A percentile compares a stretch with the other conserved stretches of the same genome.
Evolutionary conservation across 2,329 filamentous ascomycete species (phyloP).

Genomic region (Alternaria postmessia): DNA sequence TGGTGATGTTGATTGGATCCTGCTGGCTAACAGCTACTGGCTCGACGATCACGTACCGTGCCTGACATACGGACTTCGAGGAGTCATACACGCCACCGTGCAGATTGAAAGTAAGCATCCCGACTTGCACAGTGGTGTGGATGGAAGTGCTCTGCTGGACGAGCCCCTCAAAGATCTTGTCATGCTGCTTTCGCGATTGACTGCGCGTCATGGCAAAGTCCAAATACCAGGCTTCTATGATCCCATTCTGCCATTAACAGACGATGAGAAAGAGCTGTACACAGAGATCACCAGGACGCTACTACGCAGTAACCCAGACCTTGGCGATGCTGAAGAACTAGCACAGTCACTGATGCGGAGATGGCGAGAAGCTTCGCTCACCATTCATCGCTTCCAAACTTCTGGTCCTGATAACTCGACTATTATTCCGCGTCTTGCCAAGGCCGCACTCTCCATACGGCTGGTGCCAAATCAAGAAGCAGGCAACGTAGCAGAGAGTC

Average conservation of each 20-base stretch:
- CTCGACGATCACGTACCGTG: constrained; percentile 95
- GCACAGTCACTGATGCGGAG: constrained; percentile 88
- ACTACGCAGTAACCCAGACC: constrained; percentile 73
- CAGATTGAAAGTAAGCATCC: constrained; percentile 85
- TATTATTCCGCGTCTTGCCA: constrained; percentile 88
- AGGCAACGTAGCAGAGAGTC: constrained; percentile 72
- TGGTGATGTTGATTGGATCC: constrained; percentile 89
- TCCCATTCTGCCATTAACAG: constrained; percentile 75
- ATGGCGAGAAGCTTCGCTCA: constrained; percentile 94
- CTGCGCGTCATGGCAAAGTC: constrained; percentile 80
- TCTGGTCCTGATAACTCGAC: constrained; percentile 89
- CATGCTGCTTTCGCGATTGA: constrained; percentile 80
- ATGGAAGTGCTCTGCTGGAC: constrained; percentile 87
- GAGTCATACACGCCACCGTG: constrained; percentile 91
- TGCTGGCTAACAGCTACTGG: constrained; percentile 98
- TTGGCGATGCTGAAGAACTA: constrained; percentile 71
- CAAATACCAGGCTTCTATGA: constrained; percentile 91
- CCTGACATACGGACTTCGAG: constrained; percentile 90
- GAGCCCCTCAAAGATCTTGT: constrained; percentile 94
- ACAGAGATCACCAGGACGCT: constrained; percentile 83
- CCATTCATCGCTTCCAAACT: constrained; percentile 90
- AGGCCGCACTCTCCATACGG: constrained; percentile 86
- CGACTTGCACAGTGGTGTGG: constrained; percentile 95
- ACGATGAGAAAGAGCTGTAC: constrained; percentile 80
- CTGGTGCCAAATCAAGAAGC: constrained; percentile 94